Conservation (phyloP, 2,329 filamentous ascomycete genomes). For the Ascomycota sp. region DNA sequence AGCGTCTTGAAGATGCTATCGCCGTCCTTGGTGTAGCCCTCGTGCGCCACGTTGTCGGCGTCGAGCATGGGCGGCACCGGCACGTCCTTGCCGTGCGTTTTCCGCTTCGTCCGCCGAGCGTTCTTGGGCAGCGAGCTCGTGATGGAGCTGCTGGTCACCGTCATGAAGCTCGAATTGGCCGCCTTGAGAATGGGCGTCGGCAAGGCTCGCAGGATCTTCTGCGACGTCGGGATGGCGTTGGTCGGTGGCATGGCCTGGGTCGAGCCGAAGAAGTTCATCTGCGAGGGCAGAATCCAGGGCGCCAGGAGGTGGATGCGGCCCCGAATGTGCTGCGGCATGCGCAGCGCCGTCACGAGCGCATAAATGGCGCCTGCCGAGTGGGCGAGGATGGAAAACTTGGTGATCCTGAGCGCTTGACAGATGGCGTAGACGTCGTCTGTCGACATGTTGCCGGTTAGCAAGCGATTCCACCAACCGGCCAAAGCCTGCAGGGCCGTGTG, state of each 20-base stretch:
- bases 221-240: constrained; percentile 75
- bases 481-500: too few species aligned
- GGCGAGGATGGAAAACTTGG: constrained; percentile 86
- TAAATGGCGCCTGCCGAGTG: constrained; percentile 98
- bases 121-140: constrained; percentile 56
- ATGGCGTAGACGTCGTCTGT: constrained; percentile 74
- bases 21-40: constrained; percentile 8
- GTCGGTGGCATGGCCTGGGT: constrained; percentile 58
- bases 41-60: constrained; percentile 25
- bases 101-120: constrained; percentile 38
- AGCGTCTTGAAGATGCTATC: constrained; percentile 6
- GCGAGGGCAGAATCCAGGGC: constrained; percentile 92
- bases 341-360: constrained; percentile 78
- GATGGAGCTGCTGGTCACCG: constrained; percentile 70
- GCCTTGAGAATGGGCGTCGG: constrained; percentile 83
- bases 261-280: constrained; percentile 60
- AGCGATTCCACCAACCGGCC: too few species aligned
- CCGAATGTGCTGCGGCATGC: constrained; percentile 89
- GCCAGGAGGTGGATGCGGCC: constrained; percentile 86
- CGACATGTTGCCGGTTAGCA: background rate
- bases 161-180: constrained; percentile 91
- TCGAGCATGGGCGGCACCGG: constrained; percentile 17
- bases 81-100: constrained; percentile 17
- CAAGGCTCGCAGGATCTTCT: constrained; percentile 73
- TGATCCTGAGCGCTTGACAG: constrained; percentile 78